Evolutionary conservation across 73 alveolate genomes (phyloP).

Genomic region (Paraurostyla sp.): DNA sequence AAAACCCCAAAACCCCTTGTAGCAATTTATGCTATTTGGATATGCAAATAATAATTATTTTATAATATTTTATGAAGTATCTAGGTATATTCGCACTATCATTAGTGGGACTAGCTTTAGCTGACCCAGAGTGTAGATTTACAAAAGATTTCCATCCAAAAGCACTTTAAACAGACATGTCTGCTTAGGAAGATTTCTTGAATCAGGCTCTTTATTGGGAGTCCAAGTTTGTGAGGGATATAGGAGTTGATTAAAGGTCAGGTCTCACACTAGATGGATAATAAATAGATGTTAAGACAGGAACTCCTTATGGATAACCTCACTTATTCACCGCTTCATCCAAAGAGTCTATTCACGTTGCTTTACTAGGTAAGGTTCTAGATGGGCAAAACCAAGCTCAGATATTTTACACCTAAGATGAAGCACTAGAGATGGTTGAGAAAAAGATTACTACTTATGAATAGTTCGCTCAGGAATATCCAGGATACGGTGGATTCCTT

Average conservation of each 20-base stretch:
- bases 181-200: slow-evolving; percentile 23
- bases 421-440: slow-evolving; percentile 49
- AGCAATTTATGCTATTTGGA: too few relatives aligned
- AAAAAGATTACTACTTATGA: slow-evolving; percentile 67
- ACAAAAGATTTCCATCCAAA: slow-evolving; percentile 42
- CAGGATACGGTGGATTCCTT: slow-evolving; percentile 77
- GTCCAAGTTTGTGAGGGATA: slow-evolving; percentile 45
- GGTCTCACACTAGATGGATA: slow-evolving; percentile 72
- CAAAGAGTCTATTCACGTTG: slow-evolving; percentile 71
- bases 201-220: slow-evolving; percentile 46
- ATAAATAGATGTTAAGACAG: slow-evolving; percentile 69
- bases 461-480: slow-evolving; percentile 65
- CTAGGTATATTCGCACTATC: too few relatives aligned
- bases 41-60: too few relatives aligned
- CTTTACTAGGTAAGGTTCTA: slow-evolving; percentile 54
- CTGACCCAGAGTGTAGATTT: slow-evolving; percentile 66
- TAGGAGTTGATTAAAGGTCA: slow-evolving; percentile 65
- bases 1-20: too few relatives aligned
- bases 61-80: too few relatives aligned
- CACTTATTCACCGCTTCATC: slow-evolving; percentile 65
- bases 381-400: slow-evolving; percentile 31
- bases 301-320: slow-evolving; percentile 68
- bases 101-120: background rate
- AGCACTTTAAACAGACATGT: slow-evolving; percentile 36
- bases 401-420: slow-evolving; percentile 37